Evolutionary conservation across 129 eudicot genomes (phyloP).

Genomic region (Flaveria sonorensis): DNA sequence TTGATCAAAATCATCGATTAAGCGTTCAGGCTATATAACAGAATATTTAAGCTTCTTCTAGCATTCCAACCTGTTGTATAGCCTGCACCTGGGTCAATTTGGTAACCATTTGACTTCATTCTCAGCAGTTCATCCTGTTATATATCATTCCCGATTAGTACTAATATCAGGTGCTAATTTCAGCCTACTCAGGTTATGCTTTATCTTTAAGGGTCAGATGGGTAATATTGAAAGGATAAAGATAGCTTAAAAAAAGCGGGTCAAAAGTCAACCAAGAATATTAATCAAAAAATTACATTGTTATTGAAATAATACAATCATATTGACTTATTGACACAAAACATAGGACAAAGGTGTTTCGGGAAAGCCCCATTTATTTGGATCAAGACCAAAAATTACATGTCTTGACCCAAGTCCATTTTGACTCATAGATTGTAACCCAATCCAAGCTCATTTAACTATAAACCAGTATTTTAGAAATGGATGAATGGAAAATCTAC

Average conservation of each 20-base stretch:
- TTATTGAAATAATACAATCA: background rate
- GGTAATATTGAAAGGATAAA: too few relatives aligned
- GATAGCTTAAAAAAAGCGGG: background rate
- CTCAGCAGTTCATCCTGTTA: slow-evolving; percentile 73
- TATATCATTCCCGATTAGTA: slow-evolving; percentile 13
- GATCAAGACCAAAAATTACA: background rate
- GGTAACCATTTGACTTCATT: slow-evolving; percentile 62
- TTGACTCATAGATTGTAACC: too few relatives aligned
- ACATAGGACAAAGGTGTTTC: too few relatives aligned
- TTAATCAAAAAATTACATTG: background rate
- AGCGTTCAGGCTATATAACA: slow-evolving; percentile 72
- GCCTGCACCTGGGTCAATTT: slow-evolving; percentile 49
- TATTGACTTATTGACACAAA: background rate
- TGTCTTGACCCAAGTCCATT: background rate
- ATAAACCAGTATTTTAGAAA: background rate
- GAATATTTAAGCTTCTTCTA: slow-evolving; percentile 82
- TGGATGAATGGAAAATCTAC: slow-evolving; percentile 20
- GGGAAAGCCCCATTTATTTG: background rate
- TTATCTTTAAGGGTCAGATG: background rate
- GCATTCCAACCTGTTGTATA: slow-evolving; percentile 86
- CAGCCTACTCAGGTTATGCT: background rate
- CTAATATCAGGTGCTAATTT: slow-evolving; percentile 9
- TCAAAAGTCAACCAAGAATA: background rate
- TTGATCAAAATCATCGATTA: slow-evolving; percentile 73
- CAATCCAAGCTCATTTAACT: background rate